A percentile compares a stretch with the other conserved stretches of the same genome.
Conservation (phyloP, 129 eudicot species). For the Smallanthus sonchifolius region DNA sequence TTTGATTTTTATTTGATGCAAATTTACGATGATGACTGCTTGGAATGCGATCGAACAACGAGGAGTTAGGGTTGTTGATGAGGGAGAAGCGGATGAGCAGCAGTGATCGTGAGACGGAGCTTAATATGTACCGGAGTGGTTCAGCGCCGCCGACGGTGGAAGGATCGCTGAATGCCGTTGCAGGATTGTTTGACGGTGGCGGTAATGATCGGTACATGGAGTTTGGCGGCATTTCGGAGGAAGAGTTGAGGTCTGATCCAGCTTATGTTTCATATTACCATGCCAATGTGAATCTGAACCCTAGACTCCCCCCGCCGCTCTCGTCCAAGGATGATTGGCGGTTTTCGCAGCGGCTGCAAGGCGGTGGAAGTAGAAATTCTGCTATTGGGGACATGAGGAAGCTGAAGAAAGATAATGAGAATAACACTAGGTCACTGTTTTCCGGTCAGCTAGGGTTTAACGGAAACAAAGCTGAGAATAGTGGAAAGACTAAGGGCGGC, state of each 20-base stretch:
- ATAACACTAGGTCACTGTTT: constrained; percentile 43
- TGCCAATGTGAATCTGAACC: constrained; percentile 78
- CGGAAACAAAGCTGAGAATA: too few species aligned
- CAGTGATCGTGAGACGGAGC: constrained; percentile 53
- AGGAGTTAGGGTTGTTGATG: constrained; percentile 61
- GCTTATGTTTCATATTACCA: constrained; percentile 71
- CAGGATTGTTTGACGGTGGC: constrained; percentile 44
- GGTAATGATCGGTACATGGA: too few species aligned
- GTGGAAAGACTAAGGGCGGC: constrained; percentile 23
- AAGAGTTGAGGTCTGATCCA: constrained; percentile 95
- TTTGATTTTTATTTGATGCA: constrained; percentile 23
- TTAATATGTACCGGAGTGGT: constrained; percentile 69
- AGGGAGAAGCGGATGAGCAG: constrained; percentile 8
- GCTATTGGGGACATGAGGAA: constrained; percentile 85
- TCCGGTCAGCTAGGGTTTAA: background rate
- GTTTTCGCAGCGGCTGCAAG: constrained; percentile 64
- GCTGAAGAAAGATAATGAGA: constrained; percentile 33
- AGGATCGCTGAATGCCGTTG: constrained; percentile 69
- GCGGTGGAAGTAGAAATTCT: constrained; percentile 27
- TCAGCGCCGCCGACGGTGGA: constrained; percentile 96
- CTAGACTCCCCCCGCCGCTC: constrained; percentile 89
- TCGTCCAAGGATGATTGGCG: constrained; percentile 92
- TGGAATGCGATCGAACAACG: constrained; percentile 60
- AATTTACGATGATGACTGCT: constrained; percentile 53
- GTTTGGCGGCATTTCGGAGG: constrained; percentile 45